Conservation (phyloP, 2,329 filamentous ascomycete genomes). For the Diaporthe caulivora region DNA sequence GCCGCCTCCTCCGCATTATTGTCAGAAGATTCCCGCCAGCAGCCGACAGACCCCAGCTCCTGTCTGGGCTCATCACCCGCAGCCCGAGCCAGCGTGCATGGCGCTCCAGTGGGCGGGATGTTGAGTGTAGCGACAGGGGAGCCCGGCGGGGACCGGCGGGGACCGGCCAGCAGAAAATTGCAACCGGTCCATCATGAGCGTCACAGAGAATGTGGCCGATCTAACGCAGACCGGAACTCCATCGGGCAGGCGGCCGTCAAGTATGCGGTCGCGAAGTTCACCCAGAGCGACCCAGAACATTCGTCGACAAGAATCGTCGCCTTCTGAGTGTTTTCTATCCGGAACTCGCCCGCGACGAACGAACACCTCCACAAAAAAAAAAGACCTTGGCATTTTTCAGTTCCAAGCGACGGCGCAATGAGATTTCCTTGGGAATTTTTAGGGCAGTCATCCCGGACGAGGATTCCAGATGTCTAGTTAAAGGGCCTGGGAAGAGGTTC, state of each 20-base stretch:
- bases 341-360: neutral
- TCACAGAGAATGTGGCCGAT: neutral
- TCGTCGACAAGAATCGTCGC: neutral
- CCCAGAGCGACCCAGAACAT: neutral
- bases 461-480: neutral
- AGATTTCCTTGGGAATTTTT: neutral
- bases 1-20: neutral
- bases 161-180: neutral
- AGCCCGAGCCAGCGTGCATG: neutral
- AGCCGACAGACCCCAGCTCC: neutral
- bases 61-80: neutral
- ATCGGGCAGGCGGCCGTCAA: neutral
- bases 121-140: neutral
- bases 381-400: neutral
- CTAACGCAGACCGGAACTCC: neutral
- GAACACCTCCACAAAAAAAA: neutral
- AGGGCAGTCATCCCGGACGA: neutral
- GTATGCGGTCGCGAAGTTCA: neutral
- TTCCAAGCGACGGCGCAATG: neutral
- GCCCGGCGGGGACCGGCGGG: neutral
- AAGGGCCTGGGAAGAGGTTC: neutral
- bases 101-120: neutral
- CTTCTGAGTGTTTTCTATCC: neutral
- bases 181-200: neutral
- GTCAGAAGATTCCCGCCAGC: neutral